phyloP scores from a whole-genome alignment of 805 yeast species.

The Sugiyamaella mastotermitis region DNA sequence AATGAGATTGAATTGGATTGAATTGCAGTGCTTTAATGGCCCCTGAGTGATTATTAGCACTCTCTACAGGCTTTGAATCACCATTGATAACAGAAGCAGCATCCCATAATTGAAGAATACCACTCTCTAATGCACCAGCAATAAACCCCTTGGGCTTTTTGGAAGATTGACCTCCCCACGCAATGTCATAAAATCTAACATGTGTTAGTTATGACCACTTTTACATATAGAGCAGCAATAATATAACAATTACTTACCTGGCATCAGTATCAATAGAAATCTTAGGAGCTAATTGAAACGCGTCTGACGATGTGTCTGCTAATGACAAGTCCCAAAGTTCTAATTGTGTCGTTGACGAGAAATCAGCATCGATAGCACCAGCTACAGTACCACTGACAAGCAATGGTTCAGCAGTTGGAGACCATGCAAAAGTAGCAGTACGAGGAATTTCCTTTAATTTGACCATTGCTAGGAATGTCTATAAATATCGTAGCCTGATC shows the following conservation, averaged over 20 bases:
- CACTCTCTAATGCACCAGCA: conserved; percentile 88
- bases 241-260: conserved; percentile 28
- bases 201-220: conserved; percentile 3
- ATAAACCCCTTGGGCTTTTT: conserved; percentile 48
- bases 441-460: conserved; percentile 76
- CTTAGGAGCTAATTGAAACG: conserved; percentile 34
- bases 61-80: conserved; percentile 43
- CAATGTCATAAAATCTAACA: conserved; percentile 61
- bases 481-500: too few species aligned
- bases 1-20: conserved; percentile 64
- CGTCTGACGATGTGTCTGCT: conserved; percentile 28
- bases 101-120: conserved; percentile 74
- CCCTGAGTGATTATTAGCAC: conserved; percentile 55
- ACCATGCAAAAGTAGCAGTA: conserved; percentile 97
- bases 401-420: conserved; percentile 64
- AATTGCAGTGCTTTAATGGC: conserved; percentile 70
- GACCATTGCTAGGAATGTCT: too few species aligned
- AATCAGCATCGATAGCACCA: conserved; percentile 87
- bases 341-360: conserved; percentile 69
- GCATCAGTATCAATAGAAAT: conserved; percentile 44
- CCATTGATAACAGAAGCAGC: conserved; percentile 42
- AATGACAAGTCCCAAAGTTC: conserved; percentile 67
- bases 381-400: conserved; percentile 90
- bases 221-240: neutral
- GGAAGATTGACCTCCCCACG: conserved; percentile 65